Base-by-base conservation (phyloP, 2,329 filamentous ascomycete genomes). In the Coniosporium tulheliwenetii region DNA sequence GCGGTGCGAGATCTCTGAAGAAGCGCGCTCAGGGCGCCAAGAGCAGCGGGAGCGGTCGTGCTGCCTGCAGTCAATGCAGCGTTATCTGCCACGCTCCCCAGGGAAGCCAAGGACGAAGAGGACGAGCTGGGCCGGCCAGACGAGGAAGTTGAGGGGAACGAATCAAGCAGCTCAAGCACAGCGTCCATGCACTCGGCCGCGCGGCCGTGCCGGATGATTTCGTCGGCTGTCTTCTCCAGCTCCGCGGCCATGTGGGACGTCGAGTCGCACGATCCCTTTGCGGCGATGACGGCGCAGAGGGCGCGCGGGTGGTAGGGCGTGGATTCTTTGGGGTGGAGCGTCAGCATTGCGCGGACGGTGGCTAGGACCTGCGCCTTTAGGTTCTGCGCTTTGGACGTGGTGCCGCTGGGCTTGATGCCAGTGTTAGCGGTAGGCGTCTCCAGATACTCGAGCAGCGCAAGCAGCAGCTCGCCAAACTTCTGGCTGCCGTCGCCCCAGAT, bases 301-400 rank as follows among this genome's bases (percentile, higher is more conserved):
- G 78, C 77, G 19, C 72, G 71, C 10, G 77, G 71, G 36, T 83
- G 74, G 61, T 84, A 79, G 2, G 76, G 73, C 44, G 72, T 69
- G 49, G 84, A 83, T 46, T 68, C 70, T 41, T 74, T 73, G 31
- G 75, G 73, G 51, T 81, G 73, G 53, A 78, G 72, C 47, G 76
- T 76, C 10, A 86, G 70, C 41, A 89, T 70, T 3, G 84, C 70
- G 52, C 81, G 79, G 53, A 86, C 76, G 1, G 82, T 83, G 1
- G 77, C 75, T 9, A 87, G 64, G 14, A 81, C 77, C 58, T 87
- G 83, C 5, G 79, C 75, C 58, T 83, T 84, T 43, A 84, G 67
- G 47, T 84, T 80, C 49, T 79, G 75, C 2, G 72, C 69, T 60
- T 83, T 85, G 46, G 81, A 74, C 1, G 75, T 59, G 4, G 73